Base-by-base conservation (phyloP, 2,329 filamentous ascomycete genomes). In the Fusarium nygamai region DNA sequence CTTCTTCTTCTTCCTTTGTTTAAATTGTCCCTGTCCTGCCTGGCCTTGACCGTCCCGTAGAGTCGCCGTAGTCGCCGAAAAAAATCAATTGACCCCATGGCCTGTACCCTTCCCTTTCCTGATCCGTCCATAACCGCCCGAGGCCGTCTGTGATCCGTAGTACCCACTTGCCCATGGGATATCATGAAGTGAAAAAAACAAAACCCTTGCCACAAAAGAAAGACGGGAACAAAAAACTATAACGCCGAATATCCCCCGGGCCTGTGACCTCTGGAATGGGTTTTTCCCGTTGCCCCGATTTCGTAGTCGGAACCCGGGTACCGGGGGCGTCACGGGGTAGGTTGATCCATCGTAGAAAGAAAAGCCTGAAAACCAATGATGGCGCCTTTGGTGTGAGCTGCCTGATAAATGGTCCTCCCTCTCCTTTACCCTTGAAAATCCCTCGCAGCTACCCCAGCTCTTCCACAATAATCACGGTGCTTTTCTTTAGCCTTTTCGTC, bases 121-220 rank as follows among this genome's bases (percentile, higher is more conserved):
- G 54, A 63, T 74, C 67, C 67, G 59, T 69, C 76, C 76, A 56
- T 71, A 76, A 71, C 71, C 67, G 76, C 71, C 70, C 54, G 53
- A 65, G 69, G 47, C 64, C 76, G 63, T 64, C 70, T 68, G 64
- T 71, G 56, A 70, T 74, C 67, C 72, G 60, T 73, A 61, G 72
- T 68, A 70, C 70, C 74, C 76, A 77, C 76, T 77, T 73, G 65
- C 67, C 64, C 47, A 73, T 78, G 73, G 73, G 76, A 78, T 78
- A 78, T 78, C 76, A 78, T 78, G 66, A 78, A 68, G 64, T 59
- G 64, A 63, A 68, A 69, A 38, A 38, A 76, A 65, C 43, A 64
- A 66, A 66, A 60, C 47, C 60, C 73, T 67, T 71, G 73, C 67
- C 71, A 76, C 67, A 75, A 75, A 70, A 65, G 73, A 77, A 62